phyloP scores from a whole-genome alignment of 1,284 basidiomycete genomes.

The Trichosporon sp. region DNA sequence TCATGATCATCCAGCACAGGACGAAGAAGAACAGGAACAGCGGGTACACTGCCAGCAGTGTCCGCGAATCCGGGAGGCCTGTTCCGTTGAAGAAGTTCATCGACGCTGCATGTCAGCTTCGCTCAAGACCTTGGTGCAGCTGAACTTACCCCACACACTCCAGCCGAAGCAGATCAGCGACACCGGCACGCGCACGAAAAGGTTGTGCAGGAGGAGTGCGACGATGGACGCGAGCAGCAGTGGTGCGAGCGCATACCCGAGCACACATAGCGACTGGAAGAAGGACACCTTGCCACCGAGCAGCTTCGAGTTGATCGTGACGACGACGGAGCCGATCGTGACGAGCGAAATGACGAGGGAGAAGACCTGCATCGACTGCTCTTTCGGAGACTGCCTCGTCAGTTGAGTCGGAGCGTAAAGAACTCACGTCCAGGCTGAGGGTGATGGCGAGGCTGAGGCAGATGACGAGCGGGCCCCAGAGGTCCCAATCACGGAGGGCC shows the following conservation, averaged over 20 bases:
- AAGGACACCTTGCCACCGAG: constrained; percentile 96
- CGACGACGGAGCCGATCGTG: constrained; percentile 77
- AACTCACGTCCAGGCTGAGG: constrained; percentile 75
- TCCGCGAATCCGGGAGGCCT: constrained; percentile 78
- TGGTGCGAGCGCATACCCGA: constrained; percentile 86
- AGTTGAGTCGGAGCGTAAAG: background rate
- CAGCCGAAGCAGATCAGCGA: constrained; percentile 81
- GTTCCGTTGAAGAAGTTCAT: constrained; percentile 92
- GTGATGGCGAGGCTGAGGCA: constrained; percentile 79
- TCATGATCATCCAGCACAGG: constrained; percentile 89
- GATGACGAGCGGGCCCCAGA: constrained; percentile 88
- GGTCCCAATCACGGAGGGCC: constrained; percentile 84
- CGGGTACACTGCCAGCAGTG: constrained; percentile 87
- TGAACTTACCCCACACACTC: constrained; percentile 82
- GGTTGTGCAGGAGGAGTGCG: constrained; percentile 74
- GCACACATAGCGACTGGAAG: constrained; percentile 87
- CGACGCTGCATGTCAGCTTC: constrained; percentile 58
- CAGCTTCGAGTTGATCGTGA: constrained; percentile 90
- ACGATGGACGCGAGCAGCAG: constrained; percentile 82
- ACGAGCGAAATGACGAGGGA: constrained; percentile 87
- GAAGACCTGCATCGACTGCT: constrained; percentile 81
- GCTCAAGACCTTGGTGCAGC: too few species aligned
- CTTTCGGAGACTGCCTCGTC: constrained; percentile 63
- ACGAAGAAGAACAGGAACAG: constrained; percentile 59
- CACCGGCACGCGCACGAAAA: constrained; percentile 79